Base-by-base conservation (phyloP, 768 basidiomycete genomes). In the Leccinum uliginosum region DNA sequence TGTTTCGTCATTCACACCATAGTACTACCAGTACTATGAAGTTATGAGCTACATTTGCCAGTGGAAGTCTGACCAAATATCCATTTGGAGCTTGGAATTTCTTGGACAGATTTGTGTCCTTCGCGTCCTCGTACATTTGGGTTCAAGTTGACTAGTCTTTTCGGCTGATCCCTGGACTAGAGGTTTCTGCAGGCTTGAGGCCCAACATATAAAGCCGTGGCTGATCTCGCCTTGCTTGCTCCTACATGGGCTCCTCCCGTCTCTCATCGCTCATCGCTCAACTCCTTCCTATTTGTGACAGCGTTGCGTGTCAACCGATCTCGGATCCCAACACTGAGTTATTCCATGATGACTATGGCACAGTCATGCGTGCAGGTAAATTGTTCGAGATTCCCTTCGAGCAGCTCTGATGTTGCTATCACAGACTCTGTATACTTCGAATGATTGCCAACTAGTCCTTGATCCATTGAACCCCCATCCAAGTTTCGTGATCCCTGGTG, bases 171-270 rank as follows among this genome's bases (percentile, higher is more conserved):
- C 35, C 38, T 40, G 38, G n/a, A n/a, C 4, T 40, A 9, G 38
- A n/a, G 38, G 38, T n/a, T n/a, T 40, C 8, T 10, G 38, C 17
- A 40, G 0, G 32, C 14, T 34, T 34, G 32, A 14, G 6, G 15
- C 17, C 9, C 30, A n/a, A 32, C 12, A 48, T 61, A 55, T 63
- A 65, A 53, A 17, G 10, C 23, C 27, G 14, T 34, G 32, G 38
- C 46, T 21, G 29, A 44, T 10, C 30, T 38, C 12, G 3, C 9
- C 1, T 24, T 38, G 23, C 17, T 6, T 51, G 27, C 12, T 21
- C 38, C 44, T 9, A n/a, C 45, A 21, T 26, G 1, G n/a, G 14
- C 10, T 2, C 10, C 10, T 24, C 7, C 40, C 4, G 24, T 29
- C 44, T 15, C 46, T 26, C 30, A 19, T 21, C 3, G 7, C n/a